Percentiles rank a stretch among this genome's conserved stretches.
Evolutionary conservation across 1,284 basidiomycete genomes (phyloP).

Genomic region (Hypsizygus ulmarius): DNA sequence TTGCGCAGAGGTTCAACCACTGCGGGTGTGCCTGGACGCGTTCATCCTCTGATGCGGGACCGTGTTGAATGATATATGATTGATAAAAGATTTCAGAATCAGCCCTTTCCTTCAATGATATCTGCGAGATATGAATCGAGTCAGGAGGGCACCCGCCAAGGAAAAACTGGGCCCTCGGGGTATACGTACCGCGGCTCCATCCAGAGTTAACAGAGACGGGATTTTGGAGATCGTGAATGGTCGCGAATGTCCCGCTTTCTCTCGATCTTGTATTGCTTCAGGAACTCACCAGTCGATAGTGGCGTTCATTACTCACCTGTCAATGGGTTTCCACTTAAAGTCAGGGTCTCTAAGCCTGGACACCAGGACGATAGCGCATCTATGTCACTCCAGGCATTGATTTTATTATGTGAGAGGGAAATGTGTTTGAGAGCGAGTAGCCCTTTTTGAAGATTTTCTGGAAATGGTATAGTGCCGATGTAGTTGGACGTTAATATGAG

Average conservation of each 20-base stretch:
- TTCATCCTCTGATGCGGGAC: slow-evolving; percentile 41
- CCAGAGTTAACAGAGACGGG: slow-evolving; percentile 59
- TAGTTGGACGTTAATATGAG: slow-evolving; percentile 71
- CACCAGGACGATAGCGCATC: slow-evolving; percentile 70
- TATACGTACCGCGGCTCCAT: slow-evolving; percentile 62
- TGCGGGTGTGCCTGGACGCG: slow-evolving; percentile 54
- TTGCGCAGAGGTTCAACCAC: slow-evolving; percentile 59
- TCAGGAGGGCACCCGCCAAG: slow-evolving; percentile 1
- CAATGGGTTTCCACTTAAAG: slow-evolving; percentile 61
- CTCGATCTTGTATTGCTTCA: slow-evolving; percentile 32
- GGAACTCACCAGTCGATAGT: slow-evolving; percentile 13
- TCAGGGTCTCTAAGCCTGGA: slow-evolving; percentile 58
- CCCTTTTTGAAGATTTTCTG: slow-evolving; percentile 23
- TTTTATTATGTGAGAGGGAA: slow-evolving; percentile 60
- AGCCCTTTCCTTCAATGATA: slow-evolving; percentile 69
- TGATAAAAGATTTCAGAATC: slow-evolving; percentile 89
- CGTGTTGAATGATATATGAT: slow-evolving; percentile 52
- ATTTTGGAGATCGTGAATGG: slow-evolving; percentile 74
- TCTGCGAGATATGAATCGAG: slow-evolving; percentile 37
- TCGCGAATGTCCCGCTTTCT: slow-evolving; percentile 48
- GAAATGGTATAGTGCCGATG: slow-evolving; percentile 49
- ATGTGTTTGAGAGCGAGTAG: slow-evolving; percentile 51
- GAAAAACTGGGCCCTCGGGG: slow-evolving; percentile 1
- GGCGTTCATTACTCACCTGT: slow-evolving; percentile 42
- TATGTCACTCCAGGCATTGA: slow-evolving; percentile 66